Conservation (phyloP, 192 early-diverging fungal genomes). For the Coemansia sp. region DNA sequence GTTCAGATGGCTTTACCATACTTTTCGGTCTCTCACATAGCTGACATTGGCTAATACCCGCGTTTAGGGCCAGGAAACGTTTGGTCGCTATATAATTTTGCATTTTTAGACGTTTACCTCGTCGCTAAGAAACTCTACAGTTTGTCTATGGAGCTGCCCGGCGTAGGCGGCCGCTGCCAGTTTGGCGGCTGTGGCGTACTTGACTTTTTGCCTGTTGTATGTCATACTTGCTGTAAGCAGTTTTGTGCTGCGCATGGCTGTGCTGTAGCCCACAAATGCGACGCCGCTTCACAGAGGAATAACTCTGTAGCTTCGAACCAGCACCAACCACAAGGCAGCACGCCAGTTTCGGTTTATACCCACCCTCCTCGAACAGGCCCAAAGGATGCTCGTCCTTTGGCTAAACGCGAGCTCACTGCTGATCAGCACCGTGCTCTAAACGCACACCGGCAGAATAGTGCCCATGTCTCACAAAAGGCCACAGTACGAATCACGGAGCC, state of each 20-base stretch:
- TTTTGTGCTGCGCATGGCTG: slow-evolving; percentile 37
- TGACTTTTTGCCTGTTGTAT: slow-evolving; percentile 37
- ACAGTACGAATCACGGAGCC: slow-evolving; percentile 1
- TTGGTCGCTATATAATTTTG: background rate
- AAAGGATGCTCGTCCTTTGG: slow-evolving; percentile 7
- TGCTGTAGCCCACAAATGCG: slow-evolving; percentile 19
- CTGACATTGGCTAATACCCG: background rate
- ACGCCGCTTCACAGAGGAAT: background rate
- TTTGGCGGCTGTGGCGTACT: slow-evolving; percentile 24
- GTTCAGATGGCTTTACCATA: background rate
- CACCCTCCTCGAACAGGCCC: slow-evolving; percentile 19
- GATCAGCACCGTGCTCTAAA: slow-evolving; percentile 30
- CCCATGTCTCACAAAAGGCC: background rate
- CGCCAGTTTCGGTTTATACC: slow-evolving; percentile 29
- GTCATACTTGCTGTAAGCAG: slow-evolving; percentile 17
- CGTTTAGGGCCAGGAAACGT: background rate
- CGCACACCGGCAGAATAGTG: slow-evolving; percentile 1
- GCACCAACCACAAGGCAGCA: background rate
- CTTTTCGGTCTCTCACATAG: background rate
- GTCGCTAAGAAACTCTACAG: background rate
- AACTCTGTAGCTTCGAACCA: background rate
- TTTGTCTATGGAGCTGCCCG: slow-evolving; percentile 39
- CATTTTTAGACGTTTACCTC: background rate
- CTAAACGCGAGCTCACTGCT: slow-evolving; percentile 24
- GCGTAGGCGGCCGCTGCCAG: slow-evolving; percentile 33